phyloP scores from a whole-genome alignment of 805 yeast species.

The Candida namnaoensis region DNA sequence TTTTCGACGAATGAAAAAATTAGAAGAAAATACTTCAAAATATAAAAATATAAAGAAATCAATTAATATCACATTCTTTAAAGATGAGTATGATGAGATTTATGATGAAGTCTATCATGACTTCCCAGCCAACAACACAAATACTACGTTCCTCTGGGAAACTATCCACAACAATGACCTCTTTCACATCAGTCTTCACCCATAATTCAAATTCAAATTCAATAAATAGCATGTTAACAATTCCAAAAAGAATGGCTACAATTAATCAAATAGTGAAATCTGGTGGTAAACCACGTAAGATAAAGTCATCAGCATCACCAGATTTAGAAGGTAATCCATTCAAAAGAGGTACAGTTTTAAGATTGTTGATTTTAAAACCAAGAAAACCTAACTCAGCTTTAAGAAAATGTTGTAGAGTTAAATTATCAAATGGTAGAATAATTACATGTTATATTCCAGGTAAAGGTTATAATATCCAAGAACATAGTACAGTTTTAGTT shows the following conservation, averaged over 20 bases:
- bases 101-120: slow-evolving; percentile 15
- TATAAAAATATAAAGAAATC: neutral
- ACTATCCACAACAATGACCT: neutral
- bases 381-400: slow-evolving; percentile 98
- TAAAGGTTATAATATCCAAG: slow-evolving; percentile 97
- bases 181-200: slow-evolving; percentile 3
- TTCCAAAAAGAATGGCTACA: slow-evolving; percentile 39
- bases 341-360: slow-evolving; percentile 84
- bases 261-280: slow-evolving; percentile 73
- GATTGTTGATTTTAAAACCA: slow-evolving; percentile 94
- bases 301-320: slow-evolving; percentile 55
- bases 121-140: slow-evolving; percentile 6
- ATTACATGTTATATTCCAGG: slow-evolving; percentile 95
- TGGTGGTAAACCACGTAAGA: slow-evolving; percentile 40
- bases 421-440: slow-evolving; percentile 82
- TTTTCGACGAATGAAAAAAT: too few relatives aligned
- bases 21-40: neutral
- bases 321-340: slow-evolving; percentile 80
- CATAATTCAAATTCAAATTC: neutral
- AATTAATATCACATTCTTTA: too few relatives aligned
- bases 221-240: neutral
- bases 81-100: slow-evolving; percentile 4
- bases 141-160: slow-evolving; percentile 2
- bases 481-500: slow-evolving; percentile 90
- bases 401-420: slow-evolving; percentile 92